Evolutionary conservation across 2,329 filamentous ascomycete species (phyloP).

Genomic region (Calonectria pauciramosa): DNA sequence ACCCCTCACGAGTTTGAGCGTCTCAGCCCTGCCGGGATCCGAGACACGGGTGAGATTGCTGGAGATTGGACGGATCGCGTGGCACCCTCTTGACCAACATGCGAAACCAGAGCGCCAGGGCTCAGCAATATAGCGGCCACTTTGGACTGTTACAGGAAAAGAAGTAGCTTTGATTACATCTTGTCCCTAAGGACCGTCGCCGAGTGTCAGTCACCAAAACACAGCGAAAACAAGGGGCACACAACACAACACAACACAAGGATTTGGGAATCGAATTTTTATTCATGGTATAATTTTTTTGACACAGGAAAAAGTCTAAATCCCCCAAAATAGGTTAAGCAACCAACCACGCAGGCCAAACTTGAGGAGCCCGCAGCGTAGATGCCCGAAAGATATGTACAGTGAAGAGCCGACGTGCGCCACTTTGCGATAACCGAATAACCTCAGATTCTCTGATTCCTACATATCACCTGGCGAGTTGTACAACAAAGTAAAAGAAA

Average conservation of each 20-base stretch:
- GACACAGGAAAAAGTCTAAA: slow-evolving; percentile 27
- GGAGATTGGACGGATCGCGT: neutral
- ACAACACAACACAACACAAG: neutral
- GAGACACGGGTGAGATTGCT: slow-evolving; percentile 2
- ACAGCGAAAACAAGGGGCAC: neutral
- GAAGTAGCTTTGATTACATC: neutral
- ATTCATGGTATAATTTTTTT: slow-evolving; percentile 25
- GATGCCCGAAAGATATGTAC: slow-evolving; percentile 48
- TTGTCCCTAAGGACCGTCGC: neutral
- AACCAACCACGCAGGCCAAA: slow-evolving; percentile 18
- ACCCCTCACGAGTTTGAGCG: no score
- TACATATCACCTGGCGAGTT: slow-evolving; percentile 53
- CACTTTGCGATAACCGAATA: slow-evolving; percentile 39
- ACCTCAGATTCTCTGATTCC: slow-evolving; percentile 35
- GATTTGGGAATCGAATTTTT: slow-evolving; percentile 36
- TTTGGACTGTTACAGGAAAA: neutral
- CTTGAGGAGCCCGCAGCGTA: slow-evolving; percentile 27
- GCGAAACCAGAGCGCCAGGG: neutral
- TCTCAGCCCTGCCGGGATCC: slow-evolving; percentile 11
- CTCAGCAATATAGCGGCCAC: neutral
- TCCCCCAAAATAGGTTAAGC: slow-evolving; percentile 30
- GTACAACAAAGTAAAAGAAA: slow-evolving; percentile 53
- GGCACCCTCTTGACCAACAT: neutral
- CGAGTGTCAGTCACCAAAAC: neutral
- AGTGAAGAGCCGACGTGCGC: slow-evolving; percentile 44